phyloP scores from a whole-genome alignment of 257 asterid species.

The Solanum dulcamara region DNA sequence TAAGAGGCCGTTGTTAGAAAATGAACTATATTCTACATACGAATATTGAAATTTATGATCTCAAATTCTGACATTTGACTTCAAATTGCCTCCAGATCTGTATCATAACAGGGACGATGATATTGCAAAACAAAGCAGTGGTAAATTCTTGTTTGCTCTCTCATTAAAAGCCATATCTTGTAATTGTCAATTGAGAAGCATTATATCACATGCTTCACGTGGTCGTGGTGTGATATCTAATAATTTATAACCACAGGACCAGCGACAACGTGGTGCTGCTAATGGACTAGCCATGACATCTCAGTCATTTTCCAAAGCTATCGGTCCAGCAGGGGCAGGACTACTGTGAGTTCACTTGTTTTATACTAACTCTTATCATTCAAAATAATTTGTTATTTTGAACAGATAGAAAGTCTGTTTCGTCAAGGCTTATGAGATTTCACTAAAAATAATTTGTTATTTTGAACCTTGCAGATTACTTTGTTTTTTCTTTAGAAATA shows the following conservation, averaged over 20 bases:
- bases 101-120: conserved; percentile 63
- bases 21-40: background rate
- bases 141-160: conserved; percentile 21
- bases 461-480: background rate
- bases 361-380: background rate
- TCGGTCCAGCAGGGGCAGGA: conserved; percentile 84
- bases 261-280: conserved; percentile 75
- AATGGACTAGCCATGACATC: conserved; percentile 79
- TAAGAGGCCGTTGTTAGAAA: background rate
- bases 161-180: background rate
- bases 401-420: background rate
- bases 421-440: background rate
- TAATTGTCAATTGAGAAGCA: background rate
- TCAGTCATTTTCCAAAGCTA: conserved; percentile 68
- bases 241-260: conserved; percentile 32
- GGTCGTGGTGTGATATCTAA: background rate
- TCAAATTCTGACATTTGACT: background rate
- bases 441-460: background rate
- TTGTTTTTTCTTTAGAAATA: background rate
- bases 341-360: conserved; percentile 46
- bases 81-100: conserved; percentile 35
- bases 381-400: too few relatives aligned
- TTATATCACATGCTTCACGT: background rate
- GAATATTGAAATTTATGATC: background rate
- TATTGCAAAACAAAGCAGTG: conserved; percentile 79